These are phyloP conservation scores for Yarrowia alimentaria DNA, from an alignment of 805 yeast genomes.

Conservation along the genomic window DNA sequence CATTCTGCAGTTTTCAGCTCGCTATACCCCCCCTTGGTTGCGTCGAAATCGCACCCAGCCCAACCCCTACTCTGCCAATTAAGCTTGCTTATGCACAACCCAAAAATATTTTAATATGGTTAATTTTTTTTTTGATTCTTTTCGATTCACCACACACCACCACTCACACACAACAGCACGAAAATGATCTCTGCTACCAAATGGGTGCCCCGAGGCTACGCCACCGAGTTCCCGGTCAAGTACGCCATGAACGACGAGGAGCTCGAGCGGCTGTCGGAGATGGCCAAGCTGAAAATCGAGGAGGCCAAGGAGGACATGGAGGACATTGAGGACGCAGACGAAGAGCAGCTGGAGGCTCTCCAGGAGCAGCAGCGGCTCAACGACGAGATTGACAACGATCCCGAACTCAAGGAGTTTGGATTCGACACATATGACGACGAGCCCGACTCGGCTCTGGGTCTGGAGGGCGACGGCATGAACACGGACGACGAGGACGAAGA, in stretches of 20 bases:
- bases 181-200: conserved; percentile 83
- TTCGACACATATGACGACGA: conserved; percentile 82
- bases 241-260: conserved; percentile 89
- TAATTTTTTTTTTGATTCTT: conserved; percentile 24
- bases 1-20: too few relatives aligned
- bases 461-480: conserved; percentile 62
- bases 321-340: conserved; percentile 37
- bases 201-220: conserved; percentile 97
- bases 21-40: too few relatives aligned
- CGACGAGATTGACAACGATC: conserved; percentile 29
- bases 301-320: conserved; percentile 70
- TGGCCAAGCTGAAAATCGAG: conserved; percentile 78
- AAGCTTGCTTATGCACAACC: conserved; percentile 5
- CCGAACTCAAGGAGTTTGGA: conserved; percentile 75
- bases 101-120: conserved; percentile 23
- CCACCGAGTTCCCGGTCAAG: conserved; percentile 87
- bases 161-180: conserved; percentile 1
- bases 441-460: conserved; percentile 45
- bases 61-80: too few relatives aligned
- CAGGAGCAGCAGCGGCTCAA: conserved; percentile 18
- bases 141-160: too few relatives aligned
- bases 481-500: conserved; percentile 53
- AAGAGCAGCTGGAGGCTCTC: conserved; percentile 35
- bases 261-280: conserved; percentile 80
- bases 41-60: too few relatives aligned